A percentile compares a stretch with the other conserved stretches of the same genome.
phyloP scores from a whole-genome alignment of 257 asterid species.

The Prunella vulgaris region DNA sequence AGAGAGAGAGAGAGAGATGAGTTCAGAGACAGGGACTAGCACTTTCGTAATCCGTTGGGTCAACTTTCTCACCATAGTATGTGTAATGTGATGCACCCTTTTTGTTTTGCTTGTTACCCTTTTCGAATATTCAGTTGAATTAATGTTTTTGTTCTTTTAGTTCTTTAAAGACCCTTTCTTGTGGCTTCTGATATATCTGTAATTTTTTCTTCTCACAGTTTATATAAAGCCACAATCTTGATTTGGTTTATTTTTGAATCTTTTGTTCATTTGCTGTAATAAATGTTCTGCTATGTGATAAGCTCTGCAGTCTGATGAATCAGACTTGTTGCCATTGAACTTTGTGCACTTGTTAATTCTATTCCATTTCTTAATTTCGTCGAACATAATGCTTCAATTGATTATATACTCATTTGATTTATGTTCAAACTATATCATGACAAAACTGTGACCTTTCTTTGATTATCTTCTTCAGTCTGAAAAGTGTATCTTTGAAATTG shows the following conservation, averaged over 20 bases:
- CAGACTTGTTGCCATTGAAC: neutral
- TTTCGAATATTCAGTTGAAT: slow-evolving; percentile 9
- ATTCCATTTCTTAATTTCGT: neutral
- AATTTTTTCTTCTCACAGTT: neutral
- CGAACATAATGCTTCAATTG: neutral
- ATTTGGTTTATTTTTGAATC: neutral
- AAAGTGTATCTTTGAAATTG: neutral
- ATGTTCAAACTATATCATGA: no score
- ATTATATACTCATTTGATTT: neutral
- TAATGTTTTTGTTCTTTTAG: slow-evolving; percentile 3
- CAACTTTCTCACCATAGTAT: slow-evolving; percentile 81
- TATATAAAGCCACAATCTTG: neutral
- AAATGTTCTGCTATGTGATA: no score
- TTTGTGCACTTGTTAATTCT: neutral
- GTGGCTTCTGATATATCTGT: slow-evolving; percentile 4
- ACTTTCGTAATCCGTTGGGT: slow-evolving; percentile 84
- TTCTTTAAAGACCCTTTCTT: neutral
- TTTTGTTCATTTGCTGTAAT: neutral
- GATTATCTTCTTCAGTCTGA: no score
- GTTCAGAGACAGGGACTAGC: slow-evolving; percentile 66
- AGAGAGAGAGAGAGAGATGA: slow-evolving; percentile 31
- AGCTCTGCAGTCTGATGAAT: neutral
- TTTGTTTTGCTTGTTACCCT: slow-evolving; percentile 9
- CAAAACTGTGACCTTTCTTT: no score
- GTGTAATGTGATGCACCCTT: neutral